phyloP scores from a whole-genome alignment of 2,329 filamentous ascomycete genomes.

The Aureobasidium pullulans region DNA sequence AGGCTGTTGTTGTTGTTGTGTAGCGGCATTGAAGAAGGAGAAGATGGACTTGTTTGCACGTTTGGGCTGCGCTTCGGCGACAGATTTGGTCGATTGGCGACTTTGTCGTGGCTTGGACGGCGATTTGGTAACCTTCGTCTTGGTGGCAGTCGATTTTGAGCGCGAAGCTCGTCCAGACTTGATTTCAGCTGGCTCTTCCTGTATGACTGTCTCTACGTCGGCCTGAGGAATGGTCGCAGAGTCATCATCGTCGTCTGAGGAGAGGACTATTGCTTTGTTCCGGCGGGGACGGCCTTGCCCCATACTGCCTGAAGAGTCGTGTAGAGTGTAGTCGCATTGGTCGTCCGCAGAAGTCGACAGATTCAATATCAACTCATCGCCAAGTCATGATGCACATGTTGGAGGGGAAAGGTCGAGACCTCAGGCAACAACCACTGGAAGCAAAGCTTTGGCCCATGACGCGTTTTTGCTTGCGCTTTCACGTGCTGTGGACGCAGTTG shows the following conservation, averaged over 20 bases:
- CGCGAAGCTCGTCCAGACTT: conserved; percentile 14
- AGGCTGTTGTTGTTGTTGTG: conserved; percentile 33
- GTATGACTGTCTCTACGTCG: not conserved
- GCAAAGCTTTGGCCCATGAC: conserved; percentile 4
- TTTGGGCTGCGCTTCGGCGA: conserved; percentile 25
- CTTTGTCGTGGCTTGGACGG: not conserved
- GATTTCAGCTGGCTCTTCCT: conserved; percentile 10
- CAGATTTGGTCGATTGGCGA: conserved; percentile 23
- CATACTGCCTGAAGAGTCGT: conserved; percentile 20
- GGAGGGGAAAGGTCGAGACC: not conserved
- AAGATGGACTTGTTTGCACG: conserved; percentile 37
- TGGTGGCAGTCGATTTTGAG: not conserved
- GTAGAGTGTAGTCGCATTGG: not conserved
- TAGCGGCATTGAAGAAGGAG: conserved; percentile 42
- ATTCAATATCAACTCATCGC: not conserved
- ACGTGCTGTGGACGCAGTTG: not conserved
- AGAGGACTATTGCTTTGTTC: conserved; percentile 21
- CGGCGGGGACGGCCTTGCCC: conserved; percentile 23
- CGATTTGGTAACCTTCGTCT: not conserved
- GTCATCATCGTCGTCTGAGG: conserved; percentile 22
- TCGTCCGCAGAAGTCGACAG: not conserved
- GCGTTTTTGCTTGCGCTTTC: conserved; percentile 5
- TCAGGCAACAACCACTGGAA: not conserved
- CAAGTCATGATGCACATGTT: not conserved
- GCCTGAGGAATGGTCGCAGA: not conserved